Evolutionary conservation across 192 early-diverging fungal genomes (phyloP), one percentile per base, ranked within the genome.

Genomic region (Coemansia pectinata): DNA sequence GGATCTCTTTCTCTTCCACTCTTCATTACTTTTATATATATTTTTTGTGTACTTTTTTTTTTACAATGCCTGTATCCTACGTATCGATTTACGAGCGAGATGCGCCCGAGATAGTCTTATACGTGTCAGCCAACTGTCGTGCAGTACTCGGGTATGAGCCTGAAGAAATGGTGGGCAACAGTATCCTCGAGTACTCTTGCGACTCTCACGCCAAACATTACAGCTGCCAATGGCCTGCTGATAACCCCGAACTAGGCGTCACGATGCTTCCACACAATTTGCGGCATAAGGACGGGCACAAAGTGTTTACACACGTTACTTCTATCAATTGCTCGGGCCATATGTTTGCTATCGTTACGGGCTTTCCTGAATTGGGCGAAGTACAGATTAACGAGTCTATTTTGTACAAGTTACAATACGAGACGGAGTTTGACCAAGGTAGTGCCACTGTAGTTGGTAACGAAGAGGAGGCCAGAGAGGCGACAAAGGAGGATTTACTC

Each of bases 241-340:
- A 81, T 55, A 81, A 81, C 44, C 79, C 79, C 40, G 79, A 81
- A 44, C 65, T 81, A 36, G 74, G 73, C 47, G 79, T 81, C 29
- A 76, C 74, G 6, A 67, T 81, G 73, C 57, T 81, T 39, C 79
- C 79, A 1, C 74, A 76, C 79, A 81, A 76, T 45, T 21, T 81
- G 42, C 57, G 60, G 11, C 50, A 55, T 34, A 76, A 73, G 33
- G 50, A 76, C 63, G 74, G 67, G 6, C 39, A 33, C 25, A 36
- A 34, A 2, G 42, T 81, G 11, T 81, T 66, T 50, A 44, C 70
- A 1, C 79, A 81, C 44, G 66, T 67, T 25, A 72, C 75, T 3
- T 71, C 69, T 11, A 76, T 81, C 33, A 81, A 81, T 61, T 81
- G 79, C 64, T 66, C 62, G 25, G 79, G 79, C 34, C 67, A 76